These are phyloP conservation scores for Creolimax fragrantissima DNA, from an alignment of 78 protist species.

Conservation along the genomic window DNA sequence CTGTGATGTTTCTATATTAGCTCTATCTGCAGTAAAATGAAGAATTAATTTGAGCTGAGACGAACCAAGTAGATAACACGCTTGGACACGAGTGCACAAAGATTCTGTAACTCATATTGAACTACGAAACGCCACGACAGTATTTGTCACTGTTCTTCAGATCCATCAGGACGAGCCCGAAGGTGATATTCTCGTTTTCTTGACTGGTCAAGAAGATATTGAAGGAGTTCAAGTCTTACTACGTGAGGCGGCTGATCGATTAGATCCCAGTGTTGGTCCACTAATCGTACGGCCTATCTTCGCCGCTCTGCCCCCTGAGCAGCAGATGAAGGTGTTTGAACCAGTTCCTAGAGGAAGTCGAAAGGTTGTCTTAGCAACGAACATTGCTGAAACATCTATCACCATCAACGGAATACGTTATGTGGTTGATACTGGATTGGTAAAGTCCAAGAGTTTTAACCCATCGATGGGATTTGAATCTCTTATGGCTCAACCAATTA, in stretches of 20 bases:
- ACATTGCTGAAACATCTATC: conserved; percentile 92
- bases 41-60: no score
- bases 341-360: conserved; percentile 52
- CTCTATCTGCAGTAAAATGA: no score
- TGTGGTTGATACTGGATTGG: conserved; percentile 58
- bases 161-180: conserved; percentile 86
- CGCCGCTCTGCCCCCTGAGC: conserved; percentile 84
- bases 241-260: conserved; percentile 80
- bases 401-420: conserved; percentile 77
- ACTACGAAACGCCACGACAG: background rate
- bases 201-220: conserved; percentile 98
- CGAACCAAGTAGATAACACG: no score
- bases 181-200: conserved; percentile 94
- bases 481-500: conserved; percentile 59
- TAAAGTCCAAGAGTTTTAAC: conserved; percentile 32
- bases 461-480: conserved; percentile 59
- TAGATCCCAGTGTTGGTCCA: conserved; percentile 72
- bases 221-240: conserved; percentile 85
- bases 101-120: no score
- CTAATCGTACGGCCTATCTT: conserved; percentile 74
- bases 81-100: no score
- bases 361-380: conserved; percentile 92
- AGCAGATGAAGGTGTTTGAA: conserved; percentile 70
- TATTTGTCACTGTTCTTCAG: conserved; percentile 86
- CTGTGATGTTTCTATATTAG: no score